Percentiles rank a stretch among this genome's conserved stretches.
Evolutionary conservation across 2,329 filamentous ascomycete species (phyloP).

Genomic region (Trichoderma aggressivum): DNA sequence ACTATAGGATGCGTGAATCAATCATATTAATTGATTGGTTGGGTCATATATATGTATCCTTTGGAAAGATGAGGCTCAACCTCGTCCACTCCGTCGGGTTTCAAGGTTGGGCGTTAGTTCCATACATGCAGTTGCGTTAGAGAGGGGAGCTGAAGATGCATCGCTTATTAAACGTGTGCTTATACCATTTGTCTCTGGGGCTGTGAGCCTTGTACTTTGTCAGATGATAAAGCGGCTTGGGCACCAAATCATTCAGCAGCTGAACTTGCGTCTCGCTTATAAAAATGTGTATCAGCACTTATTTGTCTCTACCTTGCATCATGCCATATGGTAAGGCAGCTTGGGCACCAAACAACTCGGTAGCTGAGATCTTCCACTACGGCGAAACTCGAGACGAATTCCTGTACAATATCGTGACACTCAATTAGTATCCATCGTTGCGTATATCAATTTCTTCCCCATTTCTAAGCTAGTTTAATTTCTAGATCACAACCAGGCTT

Average conservation of each 20-base stretch:
- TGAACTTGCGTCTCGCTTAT: background rate
- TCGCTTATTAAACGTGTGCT: background rate
- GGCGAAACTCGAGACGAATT: background rate
- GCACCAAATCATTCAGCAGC: background rate
- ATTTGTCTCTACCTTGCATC: background rate
- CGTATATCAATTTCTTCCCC: background rate
- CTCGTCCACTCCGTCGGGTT: background rate
- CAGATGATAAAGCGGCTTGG: background rate
- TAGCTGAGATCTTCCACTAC: background rate
- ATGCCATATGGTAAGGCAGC: background rate
- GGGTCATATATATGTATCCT: background rate
- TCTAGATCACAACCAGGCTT: background rate
- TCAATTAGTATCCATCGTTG: background rate
- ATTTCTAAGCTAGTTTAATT: background rate
- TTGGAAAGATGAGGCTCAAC: conserved; percentile 7
- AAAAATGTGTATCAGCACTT: background rate
- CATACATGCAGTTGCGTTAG: background rate
- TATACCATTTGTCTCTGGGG: background rate
- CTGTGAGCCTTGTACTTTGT: fast-evolving
- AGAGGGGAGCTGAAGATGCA: background rate
- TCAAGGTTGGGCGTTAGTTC: background rate
- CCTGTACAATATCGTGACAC: fast-evolving
- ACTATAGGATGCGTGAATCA: too few species aligned
- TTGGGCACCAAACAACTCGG: background rate
- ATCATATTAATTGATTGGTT: background rate